phyloP scores from a whole-genome alignment of 768 basidiomycete species.

The Pisolithus albus region DNA sequence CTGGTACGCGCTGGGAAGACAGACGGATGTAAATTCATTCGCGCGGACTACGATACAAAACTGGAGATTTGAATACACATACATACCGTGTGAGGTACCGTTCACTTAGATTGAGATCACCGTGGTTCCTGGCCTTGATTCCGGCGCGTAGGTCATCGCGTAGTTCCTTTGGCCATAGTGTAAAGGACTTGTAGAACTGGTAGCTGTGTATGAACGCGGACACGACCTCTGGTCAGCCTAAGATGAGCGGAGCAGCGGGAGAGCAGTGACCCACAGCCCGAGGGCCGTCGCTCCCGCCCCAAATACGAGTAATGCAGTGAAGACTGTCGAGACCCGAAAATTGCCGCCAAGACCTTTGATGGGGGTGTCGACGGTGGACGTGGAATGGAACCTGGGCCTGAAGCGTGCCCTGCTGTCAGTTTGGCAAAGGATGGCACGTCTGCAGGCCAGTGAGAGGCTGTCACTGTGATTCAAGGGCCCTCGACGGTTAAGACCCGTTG shows the following conservation, averaged over 20 bases:
- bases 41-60: no score
- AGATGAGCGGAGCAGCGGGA: neutral
- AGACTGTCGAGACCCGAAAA: slow-evolving; percentile 34
- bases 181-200: slow-evolving; percentile 49
- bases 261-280: slow-evolving; percentile 33
- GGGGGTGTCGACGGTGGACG: slow-evolving; percentile 4
- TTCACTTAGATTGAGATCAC: slow-evolving; percentile 45
- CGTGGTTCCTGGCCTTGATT: slow-evolving; percentile 54
- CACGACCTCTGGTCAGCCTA: neutral
- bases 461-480: neutral
- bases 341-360: slow-evolving; percentile 8
- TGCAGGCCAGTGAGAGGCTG: neutral
- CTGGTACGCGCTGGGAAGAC: slow-evolving; percentile 44
- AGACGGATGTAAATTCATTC: slow-evolving; percentile 3
- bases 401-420: neutral
- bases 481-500: no score
- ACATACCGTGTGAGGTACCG: slow-evolving; percentile 49
- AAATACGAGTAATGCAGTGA: slow-evolving; percentile 30
- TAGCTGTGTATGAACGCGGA: slow-evolving; percentile 31
- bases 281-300: slow-evolving; percentile 37
- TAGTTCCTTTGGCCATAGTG: slow-evolving; percentile 61
- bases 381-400: slow-evolving; percentile 5
- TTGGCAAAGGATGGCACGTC: neutral
- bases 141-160: slow-evolving; percentile 60
- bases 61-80: slow-evolving; percentile 11